Conservation (phyloP, 495 filamentous ascomycete genomes). For the Hypoxylon intermedium region DNA sequence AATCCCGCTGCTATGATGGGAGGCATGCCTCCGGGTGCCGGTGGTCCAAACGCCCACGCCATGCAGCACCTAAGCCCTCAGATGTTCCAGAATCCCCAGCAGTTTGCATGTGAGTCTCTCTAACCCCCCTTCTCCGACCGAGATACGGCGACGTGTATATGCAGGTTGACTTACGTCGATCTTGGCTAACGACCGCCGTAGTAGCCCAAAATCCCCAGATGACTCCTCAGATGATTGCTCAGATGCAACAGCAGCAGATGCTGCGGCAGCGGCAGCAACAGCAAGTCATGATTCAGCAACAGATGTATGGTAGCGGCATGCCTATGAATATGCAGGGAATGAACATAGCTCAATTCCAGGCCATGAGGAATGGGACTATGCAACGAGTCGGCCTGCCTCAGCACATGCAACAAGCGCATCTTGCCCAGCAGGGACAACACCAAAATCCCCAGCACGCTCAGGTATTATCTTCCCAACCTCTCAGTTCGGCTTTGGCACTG, state of each 20-base stretch:
- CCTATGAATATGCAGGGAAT: constrained; percentile 61
- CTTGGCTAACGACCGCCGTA: constrained; percentile 34
- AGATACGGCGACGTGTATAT: neutral
- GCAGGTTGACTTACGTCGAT: neutral
- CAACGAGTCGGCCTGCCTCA: constrained; percentile 49
- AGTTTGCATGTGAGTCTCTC: constrained; percentile 36
- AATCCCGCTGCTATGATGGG: constrained; percentile 79
- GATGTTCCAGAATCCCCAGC: constrained; percentile 63
- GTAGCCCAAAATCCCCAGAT: constrained; percentile 62
- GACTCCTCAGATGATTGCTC: constrained; percentile 57
- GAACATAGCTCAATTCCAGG: constrained; percentile 57
- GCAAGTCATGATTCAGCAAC: constrained; percentile 55
- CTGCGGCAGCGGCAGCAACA: constrained; percentile 51
- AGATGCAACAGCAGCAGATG: constrained; percentile 56
- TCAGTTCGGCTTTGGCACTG: too few species aligned
- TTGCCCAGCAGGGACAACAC: constrained; percentile 55
- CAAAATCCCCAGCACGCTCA: constrained; percentile 51
- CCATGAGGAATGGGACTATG: constrained; percentile 57
- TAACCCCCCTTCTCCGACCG: too few species aligned
- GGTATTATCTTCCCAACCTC: constrained; percentile 16
- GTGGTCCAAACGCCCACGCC: constrained; percentile 75
- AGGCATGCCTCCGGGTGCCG: constrained; percentile 77
- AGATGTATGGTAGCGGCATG: constrained; percentile 55
- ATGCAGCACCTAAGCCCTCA: constrained; percentile 79
- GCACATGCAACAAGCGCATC: constrained; percentile 56